Base-by-base conservation (phyloP, 75 land plant genomes). In the Isoetes taiwanensis region DNA sequence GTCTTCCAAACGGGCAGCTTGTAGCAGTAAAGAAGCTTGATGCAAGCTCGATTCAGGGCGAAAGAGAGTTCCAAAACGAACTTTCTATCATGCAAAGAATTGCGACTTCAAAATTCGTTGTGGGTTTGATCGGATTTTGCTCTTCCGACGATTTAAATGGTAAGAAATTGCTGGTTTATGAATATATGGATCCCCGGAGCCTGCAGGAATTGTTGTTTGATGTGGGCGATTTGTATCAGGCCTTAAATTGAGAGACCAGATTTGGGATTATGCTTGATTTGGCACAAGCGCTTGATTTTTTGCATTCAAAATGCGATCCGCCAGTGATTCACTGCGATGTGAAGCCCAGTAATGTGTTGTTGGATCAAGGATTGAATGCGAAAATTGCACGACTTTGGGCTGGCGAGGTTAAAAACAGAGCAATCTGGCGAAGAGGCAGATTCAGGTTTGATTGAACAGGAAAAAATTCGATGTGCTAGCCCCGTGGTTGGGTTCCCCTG, bases 311-410 rank as follows among this genome's bases (percentile, higher is more conserved):
- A 9, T 84, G 94, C 61, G 84, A 87, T 23, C 89, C 85, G 1
- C 89, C 85, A n/a, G 74, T 87, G 48, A 68, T 87, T 25, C 94
- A 87, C 54, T 88, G 94, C 5, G 94, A 87, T 56, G 61, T 87
- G 23, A 87, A 87, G 78, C 94, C 94, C 27, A 87, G 88, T 66
- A 87, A 87, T 58, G 78, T 87, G 48, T 55, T 87, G 20, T 78
- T 87, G 17, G 84, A 72, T 57, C 34, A 53, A 0, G 79, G 78
- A 30, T 76, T 53, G 55, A 52, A 55, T 14, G 94, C 85, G 0
- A 78, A 71, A 56, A 31, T 87, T 55, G 82, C 89, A n/a, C 0
- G 94, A 87, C 69, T 87, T 87, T 42, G 94, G 94, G 62, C 62
- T 87, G 35, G 76, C 94, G 0, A 78, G 94, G 59, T 33, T 78